phyloP scores from a whole-genome alignment of 371 early-diverging fungal genomes.

The Mortierella sp. region DNA sequence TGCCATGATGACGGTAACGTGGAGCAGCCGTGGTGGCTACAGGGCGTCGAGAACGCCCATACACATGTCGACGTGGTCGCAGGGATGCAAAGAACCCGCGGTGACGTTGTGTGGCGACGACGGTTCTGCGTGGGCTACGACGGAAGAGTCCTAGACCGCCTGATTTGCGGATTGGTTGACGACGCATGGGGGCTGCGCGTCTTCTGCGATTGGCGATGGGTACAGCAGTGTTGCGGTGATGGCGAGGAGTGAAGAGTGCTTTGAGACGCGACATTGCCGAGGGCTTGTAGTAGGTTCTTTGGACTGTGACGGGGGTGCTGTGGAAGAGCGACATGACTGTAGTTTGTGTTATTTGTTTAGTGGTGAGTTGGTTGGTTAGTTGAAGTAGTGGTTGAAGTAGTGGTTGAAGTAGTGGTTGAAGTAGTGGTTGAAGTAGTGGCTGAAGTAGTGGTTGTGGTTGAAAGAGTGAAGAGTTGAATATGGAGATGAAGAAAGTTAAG shows the following conservation, averaged over 20 bases:
- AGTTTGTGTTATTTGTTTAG: neutral
- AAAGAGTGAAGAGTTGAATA: neutral
- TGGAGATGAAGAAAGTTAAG: neutral
- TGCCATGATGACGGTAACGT: too few species aligned
- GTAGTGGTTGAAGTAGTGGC: too few species aligned
- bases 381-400: neutral
- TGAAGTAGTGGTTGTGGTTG: neutral
- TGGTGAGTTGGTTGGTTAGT: neutral
- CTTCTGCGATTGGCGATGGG: neutral
- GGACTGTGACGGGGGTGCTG: slow-evolving; percentile 31
- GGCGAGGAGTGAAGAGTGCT: slow-evolving; percentile 23
- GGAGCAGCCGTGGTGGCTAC: neutral
- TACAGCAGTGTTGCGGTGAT: slow-evolving; percentile 11
- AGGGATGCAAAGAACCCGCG: slow-evolving; percentile 23
- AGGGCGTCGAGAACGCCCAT: neutral
- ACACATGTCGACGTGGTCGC: slow-evolving; percentile 7
- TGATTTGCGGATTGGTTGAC: slow-evolving; percentile 9
- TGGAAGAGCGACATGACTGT: slow-evolving; percentile 35
- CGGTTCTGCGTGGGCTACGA: slow-evolving; percentile 14
- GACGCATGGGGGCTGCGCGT: neutral
- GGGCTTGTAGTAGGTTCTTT: slow-evolving; percentile 38
- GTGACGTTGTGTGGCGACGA: slow-evolving; percentile 7
- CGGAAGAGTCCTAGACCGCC: slow-evolving; percentile 21
- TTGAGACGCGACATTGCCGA: slow-evolving; percentile 27
- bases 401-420: neutral